Conservation (phyloP, 2,329 filamentous ascomycete genomes). For the Grosmannia serpens region DNA sequence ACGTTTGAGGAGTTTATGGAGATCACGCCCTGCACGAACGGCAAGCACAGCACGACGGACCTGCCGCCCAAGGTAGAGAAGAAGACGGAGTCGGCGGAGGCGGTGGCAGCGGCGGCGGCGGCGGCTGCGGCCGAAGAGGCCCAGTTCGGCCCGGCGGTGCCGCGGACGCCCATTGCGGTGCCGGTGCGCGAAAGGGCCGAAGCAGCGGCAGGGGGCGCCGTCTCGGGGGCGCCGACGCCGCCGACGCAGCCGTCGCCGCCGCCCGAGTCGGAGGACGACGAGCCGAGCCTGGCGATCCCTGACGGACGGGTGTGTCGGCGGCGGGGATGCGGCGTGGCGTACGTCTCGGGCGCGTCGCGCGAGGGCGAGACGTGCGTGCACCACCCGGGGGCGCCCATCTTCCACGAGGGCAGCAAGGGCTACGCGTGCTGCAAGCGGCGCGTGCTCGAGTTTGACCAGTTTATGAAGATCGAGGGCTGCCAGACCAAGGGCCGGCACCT, state of each 20-base stretch:
- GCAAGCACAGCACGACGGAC: slow-evolving; percentile 85
- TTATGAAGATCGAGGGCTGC: slow-evolving; percentile 91
- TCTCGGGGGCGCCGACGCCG: slow-evolving; percentile 25
- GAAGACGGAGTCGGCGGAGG: slow-evolving; percentile 41
- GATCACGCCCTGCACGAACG: slow-evolving; percentile 85
- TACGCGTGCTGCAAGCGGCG: slow-evolving; percentile 94
- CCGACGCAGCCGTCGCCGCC: slow-evolving; percentile 42
- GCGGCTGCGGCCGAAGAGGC: background rate
- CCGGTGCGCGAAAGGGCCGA: slow-evolving; percentile 14
- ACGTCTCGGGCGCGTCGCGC: slow-evolving; percentile 47
- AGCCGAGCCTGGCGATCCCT: slow-evolving; percentile 61
- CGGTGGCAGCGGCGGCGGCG: slow-evolving; percentile 34
- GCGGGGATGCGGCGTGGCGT: slow-evolving; percentile 58
- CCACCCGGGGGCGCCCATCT: slow-evolving; percentile 83
- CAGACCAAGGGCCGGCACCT: slow-evolving; percentile 70
- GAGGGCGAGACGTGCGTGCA: slow-evolving; percentile 71
- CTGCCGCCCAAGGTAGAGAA: slow-evolving; percentile 50
- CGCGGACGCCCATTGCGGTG: slow-evolving; percentile 25
- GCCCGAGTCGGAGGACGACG: slow-evolving; percentile 79
- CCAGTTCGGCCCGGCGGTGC: slow-evolving; percentile 23
- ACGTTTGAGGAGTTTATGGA: slow-evolving; percentile 97
- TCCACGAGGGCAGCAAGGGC: slow-evolving; percentile 96
- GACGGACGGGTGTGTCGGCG: slow-evolving; percentile 67
- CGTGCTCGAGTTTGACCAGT: slow-evolving; percentile 94
- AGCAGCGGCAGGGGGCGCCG: background rate